phyloP scores from a whole-genome alignment of 495 filamentous ascomycete genomes.

The Xylaria venustula region DNA sequence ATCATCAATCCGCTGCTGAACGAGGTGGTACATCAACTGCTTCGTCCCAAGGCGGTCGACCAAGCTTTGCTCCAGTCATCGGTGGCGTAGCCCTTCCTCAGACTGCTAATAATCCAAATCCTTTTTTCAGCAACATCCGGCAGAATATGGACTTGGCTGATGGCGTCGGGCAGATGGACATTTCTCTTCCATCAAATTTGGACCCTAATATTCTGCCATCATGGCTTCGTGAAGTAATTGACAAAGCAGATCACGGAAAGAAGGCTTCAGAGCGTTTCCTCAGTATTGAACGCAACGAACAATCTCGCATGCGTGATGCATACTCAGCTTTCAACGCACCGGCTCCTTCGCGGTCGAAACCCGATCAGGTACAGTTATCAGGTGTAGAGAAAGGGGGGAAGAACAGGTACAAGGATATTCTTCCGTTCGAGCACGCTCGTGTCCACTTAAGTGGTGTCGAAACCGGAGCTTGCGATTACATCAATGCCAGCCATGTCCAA shows the following conservation, averaged over 20 bases:
- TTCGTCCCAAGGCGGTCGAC: conserved; percentile 28
- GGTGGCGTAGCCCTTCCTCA: conserved; percentile 84
- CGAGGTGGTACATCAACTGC: conserved; percentile 42
- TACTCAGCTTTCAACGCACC: conserved; percentile 59
- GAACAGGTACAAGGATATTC: conserved; percentile 96
- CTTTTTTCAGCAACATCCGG: conserved; percentile 93
- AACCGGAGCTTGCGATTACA: conserved; percentile 83
- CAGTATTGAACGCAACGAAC: conserved; percentile 77
- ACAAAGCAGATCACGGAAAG: conserved; percentile 69
- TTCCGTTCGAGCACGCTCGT: conserved; percentile 91
- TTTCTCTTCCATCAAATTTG: conserved; percentile 65
- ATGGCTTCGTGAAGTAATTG: conserved; percentile 73
- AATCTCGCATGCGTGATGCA: conserved; percentile 88
- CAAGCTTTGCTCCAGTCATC: conserved; percentile 69
- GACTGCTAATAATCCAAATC: conserved; percentile 65
- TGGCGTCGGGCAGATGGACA: conserved; percentile 85
- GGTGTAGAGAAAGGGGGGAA: conserved; percentile 93
- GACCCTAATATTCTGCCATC: conserved; percentile 59
- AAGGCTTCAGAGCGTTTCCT: conserved; percentile 80
- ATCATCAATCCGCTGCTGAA: conserved; percentile 38
- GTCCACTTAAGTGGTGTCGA: conserved; percentile 73
- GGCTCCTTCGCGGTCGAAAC: conserved; percentile 5
- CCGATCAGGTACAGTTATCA: conserved; percentile 57
- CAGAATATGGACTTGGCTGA: conserved; percentile 96
- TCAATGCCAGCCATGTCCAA: conserved; percentile 88